A percentile compares a stretch with the other conserved stretches of the same genome.
Evolutionary conservation across 2,329 filamentous ascomycete genomes (phyloP).

Genomic region (Cryphonectria radicalis): DNA sequence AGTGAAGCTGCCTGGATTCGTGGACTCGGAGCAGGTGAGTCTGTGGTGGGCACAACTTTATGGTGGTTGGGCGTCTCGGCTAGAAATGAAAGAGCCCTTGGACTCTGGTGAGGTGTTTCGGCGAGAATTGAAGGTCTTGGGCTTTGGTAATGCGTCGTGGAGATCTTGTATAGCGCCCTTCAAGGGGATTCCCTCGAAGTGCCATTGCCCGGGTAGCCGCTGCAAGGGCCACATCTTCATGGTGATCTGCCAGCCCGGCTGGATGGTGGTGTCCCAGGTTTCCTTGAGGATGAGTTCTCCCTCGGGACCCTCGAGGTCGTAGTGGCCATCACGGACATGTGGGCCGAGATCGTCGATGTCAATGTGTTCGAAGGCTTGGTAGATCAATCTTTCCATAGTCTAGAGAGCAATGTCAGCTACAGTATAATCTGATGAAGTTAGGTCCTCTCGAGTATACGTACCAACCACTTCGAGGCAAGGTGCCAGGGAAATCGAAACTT

Average conservation of each 20-base stretch:
- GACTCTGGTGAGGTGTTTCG: no score
- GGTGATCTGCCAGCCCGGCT: constrained; percentile 72
- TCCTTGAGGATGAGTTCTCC: constrained; percentile 81
- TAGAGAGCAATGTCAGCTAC: background rate
- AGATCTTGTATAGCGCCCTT: no score
- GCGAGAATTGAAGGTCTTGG: no score
- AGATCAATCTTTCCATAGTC: constrained; percentile 83
- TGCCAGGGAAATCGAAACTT: constrained; percentile 94
- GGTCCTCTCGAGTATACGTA: constrained; percentile 49
- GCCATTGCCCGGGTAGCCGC: constrained; percentile 31
- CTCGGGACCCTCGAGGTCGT: constrained; percentile 78
- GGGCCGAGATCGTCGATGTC: constrained; percentile 67
- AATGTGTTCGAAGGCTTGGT: constrained; percentile 80
- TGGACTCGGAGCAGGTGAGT: no score
- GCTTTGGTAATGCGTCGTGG: no score
- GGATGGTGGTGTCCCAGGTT: constrained; percentile 80
- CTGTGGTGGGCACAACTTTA: no score
- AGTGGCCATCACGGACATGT: constrained; percentile 78
- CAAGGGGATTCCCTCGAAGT: background rate
- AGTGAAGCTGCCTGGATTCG: no score
- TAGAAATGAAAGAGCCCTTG: no score
- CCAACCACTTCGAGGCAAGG: constrained; percentile 81
- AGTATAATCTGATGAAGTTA: no score
- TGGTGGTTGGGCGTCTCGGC: no score
- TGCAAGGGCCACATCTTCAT: constrained; percentile 64